Conservation (phyloP, 1,139 yeast genomes). For the Trichomonascaceae sp. region DNA sequence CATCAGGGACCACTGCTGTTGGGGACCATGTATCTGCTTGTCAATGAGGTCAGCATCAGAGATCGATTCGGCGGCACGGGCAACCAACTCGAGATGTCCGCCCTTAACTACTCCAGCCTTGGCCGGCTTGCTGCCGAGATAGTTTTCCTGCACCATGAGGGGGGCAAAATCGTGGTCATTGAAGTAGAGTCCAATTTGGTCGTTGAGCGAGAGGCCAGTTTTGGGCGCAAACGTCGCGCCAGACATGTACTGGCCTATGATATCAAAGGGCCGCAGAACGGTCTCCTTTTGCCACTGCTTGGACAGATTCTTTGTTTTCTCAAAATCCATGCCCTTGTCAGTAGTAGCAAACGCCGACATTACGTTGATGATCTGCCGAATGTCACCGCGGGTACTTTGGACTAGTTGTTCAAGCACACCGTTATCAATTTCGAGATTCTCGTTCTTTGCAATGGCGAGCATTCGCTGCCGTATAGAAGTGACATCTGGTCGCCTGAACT, state of each 20-base stretch:
- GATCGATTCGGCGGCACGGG: slow-evolving; percentile 76
- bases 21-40: slow-evolving; percentile 70
- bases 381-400: slow-evolving; percentile 77
- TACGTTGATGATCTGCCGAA: slow-evolving; percentile 85
- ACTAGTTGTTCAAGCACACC: slow-evolving; percentile 74
- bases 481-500: slow-evolving; percentile 82
- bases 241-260: slow-evolving; percentile 56
- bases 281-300: slow-evolving; percentile 80
- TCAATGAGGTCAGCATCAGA: slow-evolving; percentile 74
- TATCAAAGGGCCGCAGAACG: slow-evolving; percentile 87
- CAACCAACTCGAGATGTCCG: slow-evolving; percentile 47
- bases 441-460: slow-evolving; percentile 84
- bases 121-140: slow-evolving; percentile 49
- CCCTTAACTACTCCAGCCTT: slow-evolving; percentile 16
- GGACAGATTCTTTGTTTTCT: slow-evolving; percentile 37
- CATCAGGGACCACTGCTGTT: slow-evolving; percentile 90
- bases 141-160: slow-evolving; percentile 92
- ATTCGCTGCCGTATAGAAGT: slow-evolving; percentile 68
- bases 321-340: slow-evolving; percentile 48
- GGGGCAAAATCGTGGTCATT: slow-evolving; percentile 94
- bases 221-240: slow-evolving; percentile 47
- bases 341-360: slow-evolving; percentile 66
- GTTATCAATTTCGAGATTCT: slow-evolving; percentile 68
- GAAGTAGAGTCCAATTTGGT: slow-evolving; percentile 79
- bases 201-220: slow-evolving; percentile 48